Percentiles rank a stretch among this genome's conserved stretches.
Conservation (phyloP, 129 eudicot species). For the Centrapalus pauciflorus region DNA sequence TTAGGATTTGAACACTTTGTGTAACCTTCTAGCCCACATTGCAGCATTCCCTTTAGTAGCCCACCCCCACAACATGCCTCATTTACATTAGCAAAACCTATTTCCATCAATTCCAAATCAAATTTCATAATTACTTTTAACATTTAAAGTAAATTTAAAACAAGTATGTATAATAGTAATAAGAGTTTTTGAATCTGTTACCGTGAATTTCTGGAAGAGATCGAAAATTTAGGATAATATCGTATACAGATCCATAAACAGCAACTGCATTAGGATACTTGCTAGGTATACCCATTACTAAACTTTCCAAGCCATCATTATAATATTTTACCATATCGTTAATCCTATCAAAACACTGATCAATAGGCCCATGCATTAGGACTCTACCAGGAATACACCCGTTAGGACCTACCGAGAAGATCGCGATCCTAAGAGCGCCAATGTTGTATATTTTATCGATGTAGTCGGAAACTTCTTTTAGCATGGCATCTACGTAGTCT, state of each 20-base stretch:
- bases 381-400: conserved; percentile 59
- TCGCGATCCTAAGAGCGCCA: conserved; percentile 41
- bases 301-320: conserved; percentile 38
- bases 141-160: too few relatives aligned
- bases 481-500: conserved; percentile 43
- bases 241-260: conserved; percentile 43
- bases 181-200: conserved; percentile 3
- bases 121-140: not conserved
- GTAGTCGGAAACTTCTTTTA: conserved; percentile 19
- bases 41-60: conserved; percentile 39
- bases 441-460: conserved; percentile 34
- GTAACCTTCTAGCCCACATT: conserved; percentile 51
- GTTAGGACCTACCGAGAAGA: conserved; percentile 49
- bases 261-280: conserved; percentile 35
- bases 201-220: conserved; percentile 36
- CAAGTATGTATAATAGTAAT: not conserved
- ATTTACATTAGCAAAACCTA: conserved; percentile 38
- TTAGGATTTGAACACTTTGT: conserved; percentile 36
- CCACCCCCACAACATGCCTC: conserved; percentile 58
- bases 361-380: conserved; percentile 25
- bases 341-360: conserved; percentile 47
- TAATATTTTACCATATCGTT: conserved; percentile 44
- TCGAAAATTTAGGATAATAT: conserved; percentile 22
- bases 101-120: not conserved
- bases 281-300: conserved; percentile 26